Evolutionary conservation across 2,329 filamentous ascomycete species (phyloP), one percentile per base, ranked within the genome.

Genomic region (Scedosporium minutisporum): DNA sequence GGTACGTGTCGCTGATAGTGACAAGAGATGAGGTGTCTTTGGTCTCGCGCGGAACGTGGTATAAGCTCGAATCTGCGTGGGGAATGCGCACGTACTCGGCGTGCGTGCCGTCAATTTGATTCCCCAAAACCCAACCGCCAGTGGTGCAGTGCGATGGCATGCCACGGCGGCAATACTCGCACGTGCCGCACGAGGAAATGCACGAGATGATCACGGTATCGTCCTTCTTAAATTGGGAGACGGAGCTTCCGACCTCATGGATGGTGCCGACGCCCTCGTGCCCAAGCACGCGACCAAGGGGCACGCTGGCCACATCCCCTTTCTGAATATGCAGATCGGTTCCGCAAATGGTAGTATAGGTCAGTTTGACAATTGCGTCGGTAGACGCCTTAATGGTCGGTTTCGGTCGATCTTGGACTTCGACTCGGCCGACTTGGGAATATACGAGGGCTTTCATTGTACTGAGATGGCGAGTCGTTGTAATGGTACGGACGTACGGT

Each of bases 71-170:
- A 62, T 79, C 76, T 0, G 80, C 82, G 67, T 79, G 76, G 1
- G 79, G 79, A 53, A 83, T 76, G 21, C 80, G 74, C 44, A 83
- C 80, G 64, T 79, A 83, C 67, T 84, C 81, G n/a, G 81, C 82
- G 67, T 84, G 81, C 0, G 80, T 83, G 55, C 81, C 81, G 65
- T 83, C 79, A 21, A 78, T 75, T 0, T 72, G 73, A 66, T 85
- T 79, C 21, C 82, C 82, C 1, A 85, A 71, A 4, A 78, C 74
- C 82, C 82, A 85, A 3, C 82, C 81, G 27, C 80, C 82, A 12
- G 76, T 78, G 6, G 73, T 73, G 69, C 82, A 85, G 65, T 82
- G 80, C 29, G 79, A 80, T 63, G 74, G 73, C 77, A 84, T 81
- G 23, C 77, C 78, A 57, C 71, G 71, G 5, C 77, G 76, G 65